Percentiles rank a stretch among this genome's conserved stretches.
Evolutionary conservation across 495 filamentous ascomycete species (phyloP).

Genomic region (Stereocaulon alpinum): DNA sequence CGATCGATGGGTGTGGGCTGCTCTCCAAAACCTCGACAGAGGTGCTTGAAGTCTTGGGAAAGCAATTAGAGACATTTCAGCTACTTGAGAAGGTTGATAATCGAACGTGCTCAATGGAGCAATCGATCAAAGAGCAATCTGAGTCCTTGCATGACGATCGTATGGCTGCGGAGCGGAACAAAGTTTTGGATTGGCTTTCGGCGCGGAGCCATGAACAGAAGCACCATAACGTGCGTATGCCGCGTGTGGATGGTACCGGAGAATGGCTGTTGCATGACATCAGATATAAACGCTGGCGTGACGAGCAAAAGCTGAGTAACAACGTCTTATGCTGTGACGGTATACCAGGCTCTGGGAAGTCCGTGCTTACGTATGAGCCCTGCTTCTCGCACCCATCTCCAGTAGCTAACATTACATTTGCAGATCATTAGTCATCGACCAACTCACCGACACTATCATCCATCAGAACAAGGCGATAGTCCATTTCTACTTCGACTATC

Average conservation of each 20-base stretch:
- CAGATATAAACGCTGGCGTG: conserved; percentile 6
- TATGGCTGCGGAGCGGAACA: not conserved
- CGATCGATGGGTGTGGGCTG: conserved; percentile 2
- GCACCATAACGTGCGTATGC: conserved; percentile 5
- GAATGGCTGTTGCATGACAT: conserved; percentile 11
- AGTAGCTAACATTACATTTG: not conserved
- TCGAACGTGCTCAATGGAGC: not conserved
- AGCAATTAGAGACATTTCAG: conserved; percentile 5
- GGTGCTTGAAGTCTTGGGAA: conserved; percentile 2
- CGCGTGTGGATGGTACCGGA: conserved; percentile 11
- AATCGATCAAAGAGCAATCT: not conserved
- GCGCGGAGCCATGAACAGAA: not conserved
- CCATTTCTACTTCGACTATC: conserved; percentile 8
- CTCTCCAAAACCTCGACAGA: conserved; percentile 12
- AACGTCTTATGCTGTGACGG: conserved; percentile 10
- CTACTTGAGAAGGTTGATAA: not conserved
- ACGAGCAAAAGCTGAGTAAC: not conserved
- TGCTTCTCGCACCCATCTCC: not conserved
- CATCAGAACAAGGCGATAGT: not conserved
- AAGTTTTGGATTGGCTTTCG: conserved; percentile 12
- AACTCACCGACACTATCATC: not conserved
- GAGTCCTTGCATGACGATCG: not conserved
- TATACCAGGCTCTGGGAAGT: conserved; percentile 16
- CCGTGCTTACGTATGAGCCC: conserved; percentile 8
- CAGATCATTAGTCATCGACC: conserved; percentile 10